Conservation (phyloP, 2,329 filamentous ascomycete species). For the Scleromitrula shiraiana region DNA sequence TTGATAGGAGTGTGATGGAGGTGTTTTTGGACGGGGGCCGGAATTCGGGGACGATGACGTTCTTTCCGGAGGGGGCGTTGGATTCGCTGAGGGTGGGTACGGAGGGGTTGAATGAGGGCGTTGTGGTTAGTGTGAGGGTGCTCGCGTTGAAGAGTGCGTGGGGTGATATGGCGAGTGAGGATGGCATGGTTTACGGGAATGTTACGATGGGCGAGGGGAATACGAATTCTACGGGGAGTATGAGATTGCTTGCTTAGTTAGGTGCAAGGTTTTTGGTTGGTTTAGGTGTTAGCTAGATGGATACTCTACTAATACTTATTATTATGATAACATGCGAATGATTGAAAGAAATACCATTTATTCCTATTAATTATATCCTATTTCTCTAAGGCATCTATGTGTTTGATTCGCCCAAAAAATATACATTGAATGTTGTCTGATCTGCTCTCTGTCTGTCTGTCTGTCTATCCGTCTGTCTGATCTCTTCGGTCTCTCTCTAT, state of each 20-base stretch:
- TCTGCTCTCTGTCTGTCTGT: too few relatives aligned
- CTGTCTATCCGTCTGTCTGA: too few relatives aligned
- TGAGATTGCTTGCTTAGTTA: neutral
- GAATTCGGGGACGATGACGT: conserved; percentile 41
- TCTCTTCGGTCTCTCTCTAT: too few relatives aligned
- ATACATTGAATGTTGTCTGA: too few relatives aligned
- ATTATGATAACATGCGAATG: too few relatives aligned
- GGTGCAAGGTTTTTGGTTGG: too few relatives aligned
- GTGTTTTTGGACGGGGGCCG: conserved; percentile 46
- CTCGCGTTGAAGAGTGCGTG: conserved; percentile 35
- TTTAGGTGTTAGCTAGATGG: too few relatives aligned
- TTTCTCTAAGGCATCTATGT: too few relatives aligned
- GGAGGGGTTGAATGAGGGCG: conserved; percentile 21
- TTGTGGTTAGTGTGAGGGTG: conserved; percentile 26
- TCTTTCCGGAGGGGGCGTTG: conserved; percentile 38
- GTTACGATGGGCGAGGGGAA: conserved; percentile 13
- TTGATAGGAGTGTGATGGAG: conserved; percentile 48
- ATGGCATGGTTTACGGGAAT: conserved; percentile 23
- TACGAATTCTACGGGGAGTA: neutral
- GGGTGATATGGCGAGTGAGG: conserved; percentile 15
- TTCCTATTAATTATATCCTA: too few relatives aligned
- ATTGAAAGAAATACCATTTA: too few relatives aligned
- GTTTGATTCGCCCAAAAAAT: too few relatives aligned
- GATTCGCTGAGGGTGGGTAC: conserved; percentile 26
- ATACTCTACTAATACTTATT: too few relatives aligned